Evolutionary conservation across 352 stramenopile genomes (phyloP).

Genomic region (Phytophthora melonis): DNA sequence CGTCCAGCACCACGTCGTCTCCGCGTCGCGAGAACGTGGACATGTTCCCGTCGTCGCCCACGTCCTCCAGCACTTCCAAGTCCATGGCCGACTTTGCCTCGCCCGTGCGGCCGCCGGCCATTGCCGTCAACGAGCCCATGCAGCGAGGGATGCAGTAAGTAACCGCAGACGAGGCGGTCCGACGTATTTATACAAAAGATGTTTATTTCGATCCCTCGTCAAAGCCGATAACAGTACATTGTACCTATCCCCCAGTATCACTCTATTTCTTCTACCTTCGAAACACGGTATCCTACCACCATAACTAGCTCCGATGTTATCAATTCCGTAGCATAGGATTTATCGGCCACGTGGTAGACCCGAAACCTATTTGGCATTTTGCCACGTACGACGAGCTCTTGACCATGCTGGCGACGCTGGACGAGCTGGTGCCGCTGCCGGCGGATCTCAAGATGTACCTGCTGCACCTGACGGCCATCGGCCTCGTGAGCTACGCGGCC

Average conservation of each 20-base stretch:
- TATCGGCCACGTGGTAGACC: conserved; percentile 2
- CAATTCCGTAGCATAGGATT: background rate
- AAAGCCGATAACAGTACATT: background rate
- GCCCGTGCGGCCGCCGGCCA: conserved; percentile 15
- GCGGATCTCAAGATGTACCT: conserved; percentile 54
- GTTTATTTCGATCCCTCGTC: conserved; percentile 9
- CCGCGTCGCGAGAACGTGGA: conserved; percentile 30
- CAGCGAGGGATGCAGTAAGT: conserved; percentile 21
- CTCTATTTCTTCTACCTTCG: background rate
- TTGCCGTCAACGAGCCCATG: conserved; percentile 32
- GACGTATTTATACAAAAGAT: conserved; percentile 38
- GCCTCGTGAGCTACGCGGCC: conserved; percentile 65
- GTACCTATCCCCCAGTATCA: background rate
- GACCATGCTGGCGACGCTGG: conserved; percentile 24
- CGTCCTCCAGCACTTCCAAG: conserved; percentile 31
- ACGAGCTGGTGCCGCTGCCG: conserved; percentile 37
- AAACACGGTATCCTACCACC: background rate
- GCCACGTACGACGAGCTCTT: conserved; percentile 17
- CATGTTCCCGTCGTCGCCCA: conserved; percentile 32
- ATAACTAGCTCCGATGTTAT: background rate
- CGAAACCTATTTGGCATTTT: conserved; percentile 18
- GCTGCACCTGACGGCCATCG: conserved; percentile 59
- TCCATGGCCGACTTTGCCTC: conserved; percentile 24
- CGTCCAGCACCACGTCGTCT: conserved; percentile 47
- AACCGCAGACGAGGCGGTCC: background rate